Percentiles rank a stretch among this genome's conserved stretches.
phyloP scores from a whole-genome alignment of 768 basidiomycete species.

The Panus rudis region DNA sequence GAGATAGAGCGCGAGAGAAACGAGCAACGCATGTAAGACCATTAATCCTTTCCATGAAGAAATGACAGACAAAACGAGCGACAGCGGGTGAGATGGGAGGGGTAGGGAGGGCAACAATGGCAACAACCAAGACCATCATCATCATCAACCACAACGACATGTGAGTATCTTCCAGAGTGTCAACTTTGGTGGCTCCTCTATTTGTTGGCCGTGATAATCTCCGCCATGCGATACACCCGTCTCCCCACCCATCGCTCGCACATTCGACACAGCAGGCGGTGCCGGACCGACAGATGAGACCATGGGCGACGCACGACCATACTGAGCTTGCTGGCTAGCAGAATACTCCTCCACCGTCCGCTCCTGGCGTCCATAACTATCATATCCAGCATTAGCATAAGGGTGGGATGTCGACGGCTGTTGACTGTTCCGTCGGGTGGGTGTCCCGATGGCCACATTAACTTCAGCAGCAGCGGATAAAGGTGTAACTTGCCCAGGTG shows the following conservation, averaged over 20 bases:
- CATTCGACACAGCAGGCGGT: constrained; percentile 65
- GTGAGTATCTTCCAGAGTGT: constrained; percentile 64
- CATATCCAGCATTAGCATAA: constrained; percentile 58
- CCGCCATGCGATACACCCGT: constrained; percentile 57
- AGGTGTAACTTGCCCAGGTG: constrained; percentile 57
- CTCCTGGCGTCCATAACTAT: constrained; percentile 35
- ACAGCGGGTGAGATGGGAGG: constrained; percentile 8
- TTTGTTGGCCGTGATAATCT: constrained; percentile 50
- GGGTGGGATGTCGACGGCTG: constrained; percentile 51
- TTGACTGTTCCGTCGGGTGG: constrained; percentile 38
- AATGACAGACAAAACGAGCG: not conserved
- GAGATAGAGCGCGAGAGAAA: too few species aligned
- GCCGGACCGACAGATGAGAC: constrained; percentile 60
- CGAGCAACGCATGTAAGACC: too few species aligned
- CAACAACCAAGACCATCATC: too few species aligned
- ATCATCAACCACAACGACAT: constrained; percentile 62
- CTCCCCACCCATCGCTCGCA: constrained; percentile 65
- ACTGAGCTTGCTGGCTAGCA: constrained; percentile 44
- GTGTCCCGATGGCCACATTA: constrained; percentile 57
- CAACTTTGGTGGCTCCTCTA: constrained; percentile 46
- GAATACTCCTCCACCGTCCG: constrained; percentile 47
- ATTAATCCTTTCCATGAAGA: too few species aligned
- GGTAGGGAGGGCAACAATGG: too few species aligned
- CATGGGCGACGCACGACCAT: constrained; percentile 82
- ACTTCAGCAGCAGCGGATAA: constrained; percentile 70